Conservation (phyloP, 306 rosid genomes). For the Ochetophila trinervis region DNA sequence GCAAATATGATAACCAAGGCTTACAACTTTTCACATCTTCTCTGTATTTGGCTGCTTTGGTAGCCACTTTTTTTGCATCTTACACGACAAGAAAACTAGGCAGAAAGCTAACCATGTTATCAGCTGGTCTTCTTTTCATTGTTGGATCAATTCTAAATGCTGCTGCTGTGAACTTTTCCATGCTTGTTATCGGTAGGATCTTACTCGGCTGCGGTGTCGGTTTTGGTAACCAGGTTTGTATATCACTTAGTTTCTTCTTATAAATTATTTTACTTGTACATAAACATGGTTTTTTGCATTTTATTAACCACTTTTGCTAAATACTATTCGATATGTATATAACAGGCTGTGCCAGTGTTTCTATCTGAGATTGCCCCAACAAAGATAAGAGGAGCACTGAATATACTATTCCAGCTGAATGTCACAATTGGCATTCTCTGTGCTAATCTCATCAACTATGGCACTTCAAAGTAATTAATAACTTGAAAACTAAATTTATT, state of each 20-base stretch:
- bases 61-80: slow-evolving; percentile 53
- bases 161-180: slow-evolving; percentile 41
- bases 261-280: background rate
- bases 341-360: slow-evolving; percentile 59
- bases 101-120: slow-evolving; percentile 61
- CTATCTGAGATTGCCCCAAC: slow-evolving; percentile 73
- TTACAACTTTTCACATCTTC: slow-evolving; percentile 66
- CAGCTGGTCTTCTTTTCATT: slow-evolving; percentile 59
- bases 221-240: slow-evolving; percentile 59
- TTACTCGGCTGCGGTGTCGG: slow-evolving; percentile 75
- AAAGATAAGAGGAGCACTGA: slow-evolving; percentile 64
- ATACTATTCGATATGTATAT: background rate
- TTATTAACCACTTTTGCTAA: background rate
- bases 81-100: slow-evolving; percentile 49
- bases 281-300: background rate
- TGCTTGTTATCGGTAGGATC: slow-evolving; percentile 59
- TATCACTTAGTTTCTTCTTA: background rate
- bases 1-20: slow-evolving; percentile 55
- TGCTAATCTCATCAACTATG: slow-evolving; percentile 52
- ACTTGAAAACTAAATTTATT: background rate
- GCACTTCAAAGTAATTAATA: slow-evolving; percentile 38
- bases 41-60: slow-evolving; percentile 56
- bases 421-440: slow-evolving; percentile 60
- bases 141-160: slow-evolving; percentile 50
- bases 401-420: slow-evolving; percentile 61